These are phyloP conservation scores for Malassezia psittaci DNA, from an alignment of 1,284 basidiomycete species.

Conservation along the genomic window DNA sequence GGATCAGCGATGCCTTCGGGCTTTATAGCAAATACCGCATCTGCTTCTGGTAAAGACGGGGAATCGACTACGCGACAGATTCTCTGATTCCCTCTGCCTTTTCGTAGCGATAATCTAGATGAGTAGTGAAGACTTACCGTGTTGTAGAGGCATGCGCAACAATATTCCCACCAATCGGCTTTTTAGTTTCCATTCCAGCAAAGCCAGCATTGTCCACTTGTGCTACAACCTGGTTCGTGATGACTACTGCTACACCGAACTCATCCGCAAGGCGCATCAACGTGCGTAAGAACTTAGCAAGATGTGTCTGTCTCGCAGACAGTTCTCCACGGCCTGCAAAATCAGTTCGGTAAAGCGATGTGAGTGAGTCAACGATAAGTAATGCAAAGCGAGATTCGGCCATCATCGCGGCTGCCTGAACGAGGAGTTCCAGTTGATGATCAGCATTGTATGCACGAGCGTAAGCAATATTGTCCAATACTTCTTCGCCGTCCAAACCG, in stretches of 20 bases:
- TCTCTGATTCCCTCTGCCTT: constrained; percentile 81
- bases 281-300: constrained; percentile 91
- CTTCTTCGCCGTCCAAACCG: constrained; percentile 91
- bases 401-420: constrained; percentile 76
- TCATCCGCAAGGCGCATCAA: constrained; percentile 91
- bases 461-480: constrained; percentile 96
- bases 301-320: constrained; percentile 84
- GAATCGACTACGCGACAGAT: constrained; percentile 97
- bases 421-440: constrained; percentile 82
- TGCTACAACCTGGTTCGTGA: constrained; percentile 98
- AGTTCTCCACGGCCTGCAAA: constrained; percentile 92
- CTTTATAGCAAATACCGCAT: constrained; percentile 82
- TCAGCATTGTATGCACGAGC: constrained; percentile 97
- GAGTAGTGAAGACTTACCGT: constrained; percentile 19
- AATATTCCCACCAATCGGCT: constrained; percentile 62
- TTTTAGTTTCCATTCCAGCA: constrained; percentile 61
- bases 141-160: constrained; percentile 48
- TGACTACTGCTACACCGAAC: constrained; percentile 93
- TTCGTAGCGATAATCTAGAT: constrained; percentile 73
- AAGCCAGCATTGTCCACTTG: constrained; percentile 86
- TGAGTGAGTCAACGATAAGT: constrained; percentile 92
- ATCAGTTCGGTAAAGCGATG: constrained; percentile 88
- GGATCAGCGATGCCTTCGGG: constrained; percentile 49
- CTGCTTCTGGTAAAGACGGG: constrained; percentile 91
- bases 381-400: constrained; percentile 69